These are phyloP conservation scores for Anthostomella pinea DNA, from an alignment of 2,329 filamentous ascomycete genomes.

Conservation along the genomic window DNA sequence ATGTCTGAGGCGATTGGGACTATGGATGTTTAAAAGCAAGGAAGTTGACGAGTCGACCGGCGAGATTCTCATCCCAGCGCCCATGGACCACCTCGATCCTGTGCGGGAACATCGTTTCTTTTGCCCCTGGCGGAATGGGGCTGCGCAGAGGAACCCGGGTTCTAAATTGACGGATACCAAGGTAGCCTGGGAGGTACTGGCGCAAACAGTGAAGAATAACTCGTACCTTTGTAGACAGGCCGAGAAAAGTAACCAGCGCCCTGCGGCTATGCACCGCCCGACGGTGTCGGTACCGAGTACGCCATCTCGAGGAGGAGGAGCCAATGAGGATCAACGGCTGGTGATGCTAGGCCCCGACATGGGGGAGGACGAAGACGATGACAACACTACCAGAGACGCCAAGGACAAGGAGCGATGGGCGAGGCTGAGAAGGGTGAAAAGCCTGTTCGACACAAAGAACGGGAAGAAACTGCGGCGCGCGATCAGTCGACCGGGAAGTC, in stretches of 20 bases:
- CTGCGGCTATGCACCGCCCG: conserved; percentile 31
- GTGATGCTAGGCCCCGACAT: conserved; percentile 19
- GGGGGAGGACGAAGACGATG: conserved; percentile 44
- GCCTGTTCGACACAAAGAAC: conserved; percentile 65
- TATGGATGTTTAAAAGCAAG: conserved; percentile 91
- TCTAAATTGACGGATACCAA: conserved; percentile 35
- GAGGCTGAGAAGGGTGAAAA: conserved; percentile 68
- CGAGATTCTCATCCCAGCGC: conserved; percentile 53
- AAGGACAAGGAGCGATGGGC: conserved; percentile 74
- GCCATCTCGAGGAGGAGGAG: conserved; percentile 17
- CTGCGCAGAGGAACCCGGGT: conserved; percentile 55
- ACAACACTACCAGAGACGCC: conserved; percentile 45
- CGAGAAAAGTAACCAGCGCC: conserved; percentile 27
- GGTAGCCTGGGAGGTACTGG: conserved; percentile 55
- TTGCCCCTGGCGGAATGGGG: conserved; percentile 72
- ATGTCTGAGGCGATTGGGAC: conserved; percentile 81
- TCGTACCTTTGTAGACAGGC: conserved; percentile 46
- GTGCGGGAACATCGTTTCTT: conserved; percentile 76
- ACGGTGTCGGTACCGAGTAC: conserved; percentile 27
- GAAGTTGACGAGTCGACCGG: conserved; percentile 54
- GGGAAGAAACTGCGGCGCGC: conserved; percentile 49
- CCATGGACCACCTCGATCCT: conserved; percentile 66
- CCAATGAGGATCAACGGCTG: conserved; percentile 18
- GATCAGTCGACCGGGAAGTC: conserved; percentile 39
- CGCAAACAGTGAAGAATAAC: conserved; percentile 57